Evolutionary conservation across 2,329 filamentous ascomycete genomes (phyloP).

Genomic region (Verticillium klebahnii): DNA sequence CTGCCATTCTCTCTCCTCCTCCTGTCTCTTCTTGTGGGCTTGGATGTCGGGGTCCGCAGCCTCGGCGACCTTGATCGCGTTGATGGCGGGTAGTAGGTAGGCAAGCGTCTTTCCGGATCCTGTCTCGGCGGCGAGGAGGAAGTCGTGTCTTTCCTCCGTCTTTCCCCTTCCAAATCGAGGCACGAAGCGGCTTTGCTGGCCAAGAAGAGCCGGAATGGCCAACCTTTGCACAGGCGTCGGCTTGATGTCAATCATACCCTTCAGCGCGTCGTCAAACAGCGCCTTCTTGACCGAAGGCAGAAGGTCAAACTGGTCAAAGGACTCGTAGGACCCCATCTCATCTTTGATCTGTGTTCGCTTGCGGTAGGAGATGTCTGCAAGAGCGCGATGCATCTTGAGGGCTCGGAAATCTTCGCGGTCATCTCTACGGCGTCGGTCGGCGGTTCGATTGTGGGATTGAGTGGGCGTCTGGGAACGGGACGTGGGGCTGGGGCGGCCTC

Average conservation of each 20-base stretch:
- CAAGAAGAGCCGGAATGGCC: slow-evolving; percentile 77
- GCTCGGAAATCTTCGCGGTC: slow-evolving; percentile 52
- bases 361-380: slow-evolving; percentile 73
- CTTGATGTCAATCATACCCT: slow-evolving; percentile 66
- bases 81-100: slow-evolving; percentile 79
- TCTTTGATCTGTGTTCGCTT: slow-evolving; percentile 49
- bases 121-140: slow-evolving; percentile 89
- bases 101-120: slow-evolving; percentile 96
- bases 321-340: slow-evolving; percentile 62
- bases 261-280: slow-evolving; percentile 67
- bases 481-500: slow-evolving; percentile 5
- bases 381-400: slow-evolving; percentile 85
- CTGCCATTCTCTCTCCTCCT: slow-evolving; percentile 54
- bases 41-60: slow-evolving; percentile 53
- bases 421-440: slow-evolving; percentile 19
- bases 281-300: slow-evolving; percentile 68
- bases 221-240: slow-evolving; percentile 89
- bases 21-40: slow-evolving; percentile 49
- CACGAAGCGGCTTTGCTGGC: slow-evolving; percentile 38
- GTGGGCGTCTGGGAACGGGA: slow-evolving; percentile 2
- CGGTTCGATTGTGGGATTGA: slow-evolving; percentile 14
- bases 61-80: slow-evolving; percentile 79
- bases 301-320: slow-evolving; percentile 77
- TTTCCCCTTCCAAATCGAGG: slow-evolving; percentile 15
- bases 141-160: slow-evolving; percentile 42